Evolutionary conservation across 2,329 filamentous ascomycete genomes (phyloP).

Genomic region (Fusarium mundagurra): DNA sequence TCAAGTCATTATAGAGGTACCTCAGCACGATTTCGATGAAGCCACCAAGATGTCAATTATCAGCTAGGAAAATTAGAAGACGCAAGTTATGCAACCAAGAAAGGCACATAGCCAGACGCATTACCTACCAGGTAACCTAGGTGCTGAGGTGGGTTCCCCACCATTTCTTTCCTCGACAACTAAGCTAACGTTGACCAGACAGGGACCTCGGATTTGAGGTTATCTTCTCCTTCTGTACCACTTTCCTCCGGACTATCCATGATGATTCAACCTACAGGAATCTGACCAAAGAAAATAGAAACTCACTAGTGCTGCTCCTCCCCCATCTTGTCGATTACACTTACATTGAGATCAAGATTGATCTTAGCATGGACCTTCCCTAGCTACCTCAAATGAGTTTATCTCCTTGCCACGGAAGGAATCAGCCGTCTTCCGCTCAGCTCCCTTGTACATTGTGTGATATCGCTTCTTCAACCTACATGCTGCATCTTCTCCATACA

Average conservation of each 20-base stretch:
- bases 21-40: not conserved
- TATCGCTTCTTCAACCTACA: constrained; percentile 30
- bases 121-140: too few species aligned
- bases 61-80: constrained; percentile 5
- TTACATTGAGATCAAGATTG: not conserved
- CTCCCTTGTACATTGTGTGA: constrained; percentile 25
- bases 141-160: constrained; percentile 1
- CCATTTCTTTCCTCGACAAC: constrained; percentile 20
- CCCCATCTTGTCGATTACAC: not conserved
- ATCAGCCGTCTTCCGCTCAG: constrained; percentile 21
- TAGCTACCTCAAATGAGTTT: not conserved
- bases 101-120: not conserved
- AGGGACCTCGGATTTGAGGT: constrained; percentile 26
- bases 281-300: not conserved
- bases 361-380: not conserved
- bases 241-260: constrained; percentile 3
- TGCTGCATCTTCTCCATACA: constrained; percentile 26
- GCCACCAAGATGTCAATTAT: constrained; percentile 12
- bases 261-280: constrained; percentile 1
- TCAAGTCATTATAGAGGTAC: not conserved
- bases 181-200: constrained; percentile 16
- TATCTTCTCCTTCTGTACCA: constrained; percentile 23
- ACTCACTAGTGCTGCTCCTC: not conserved
- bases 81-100: not conserved
- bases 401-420: constrained; percentile 15